Evolutionary conservation across 2,329 filamentous ascomycete species (phyloP).

Genomic region (Zymoseptoria crescenta): DNA sequence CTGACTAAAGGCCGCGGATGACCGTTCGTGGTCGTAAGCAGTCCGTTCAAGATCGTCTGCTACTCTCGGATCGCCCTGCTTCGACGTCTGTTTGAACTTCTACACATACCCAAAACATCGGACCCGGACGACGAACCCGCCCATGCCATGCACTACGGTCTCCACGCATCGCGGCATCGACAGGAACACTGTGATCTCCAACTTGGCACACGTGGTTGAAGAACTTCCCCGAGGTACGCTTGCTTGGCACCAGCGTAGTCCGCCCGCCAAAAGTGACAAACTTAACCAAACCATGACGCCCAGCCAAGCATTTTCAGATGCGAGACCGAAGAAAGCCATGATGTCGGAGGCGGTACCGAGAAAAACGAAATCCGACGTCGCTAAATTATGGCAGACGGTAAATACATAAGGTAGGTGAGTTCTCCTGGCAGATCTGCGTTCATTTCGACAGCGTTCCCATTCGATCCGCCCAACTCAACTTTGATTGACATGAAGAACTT

Average conservation of each 20-base stretch:
- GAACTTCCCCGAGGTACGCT: neutral
- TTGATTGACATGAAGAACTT: neutral
- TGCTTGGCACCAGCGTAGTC: neutral
- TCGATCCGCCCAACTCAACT: neutral
- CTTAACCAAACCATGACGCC: neutral
- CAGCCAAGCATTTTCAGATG: neutral
- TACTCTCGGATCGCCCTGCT: too few species aligned
- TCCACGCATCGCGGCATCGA: too few species aligned
- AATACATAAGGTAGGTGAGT: neutral
- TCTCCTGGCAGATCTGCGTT: neutral
- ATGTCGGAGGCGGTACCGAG: neutral
- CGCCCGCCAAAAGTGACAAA: too few species aligned
- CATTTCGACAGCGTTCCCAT: neutral
- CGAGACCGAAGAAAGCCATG: neutral
- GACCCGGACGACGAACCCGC: too few species aligned
- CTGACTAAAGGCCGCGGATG: too few species aligned
- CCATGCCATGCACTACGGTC: too few species aligned
- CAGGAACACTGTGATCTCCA: too few species aligned
- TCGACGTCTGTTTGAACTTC: too few species aligned
- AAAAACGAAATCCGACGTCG: neutral
- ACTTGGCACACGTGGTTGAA: neutral
- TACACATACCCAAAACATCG: too few species aligned
- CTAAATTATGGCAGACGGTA: neutral
- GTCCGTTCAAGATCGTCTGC: too few species aligned
- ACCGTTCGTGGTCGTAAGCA: too few species aligned